Evolutionary conservation across 140 eudicot species (phyloP), one percentile per base, ranked within the genome.

Genomic region (Bidens hawaiensis): DNA sequence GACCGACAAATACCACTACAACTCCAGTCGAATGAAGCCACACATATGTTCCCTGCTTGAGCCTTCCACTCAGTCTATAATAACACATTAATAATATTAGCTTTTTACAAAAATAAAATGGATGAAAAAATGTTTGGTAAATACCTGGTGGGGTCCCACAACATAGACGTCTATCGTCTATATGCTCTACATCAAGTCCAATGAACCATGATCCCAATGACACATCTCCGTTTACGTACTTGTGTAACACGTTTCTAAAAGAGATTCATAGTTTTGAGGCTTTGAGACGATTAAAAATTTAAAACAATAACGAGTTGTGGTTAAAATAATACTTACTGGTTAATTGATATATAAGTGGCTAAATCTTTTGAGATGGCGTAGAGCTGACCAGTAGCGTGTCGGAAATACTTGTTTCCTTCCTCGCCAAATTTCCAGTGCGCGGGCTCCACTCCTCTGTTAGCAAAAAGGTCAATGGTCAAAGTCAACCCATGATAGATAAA

Each of bases 131-230:
- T 47, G 41, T n/a, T 1, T 8, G 62, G 56, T 26, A 27, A 15
- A 26, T 84, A 91, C 98, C 96, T 10, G 98, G 98, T 52, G 96
- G 98, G 7, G 98, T 91, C 65, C 98, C 98, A 48, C 98, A 91
- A 52, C 98, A 91, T 63, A 91, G 68, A 72, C 91, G 71, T 53
- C 98, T 75, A 60, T 91, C 98, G 47, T 91, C 96, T 25, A 91
- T 87, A 52, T 91, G 98, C 77, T 87, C 91, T 22, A 84, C 96
- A 58, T 91, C 98, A 67, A 91, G 79, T 47, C 98, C 98, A 57
- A 91, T 87, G 71, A 91, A 85, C 98, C 98, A 91, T 43, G 98
- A 82, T 50, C 98, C 98, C 60, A 91, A 34, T 0, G 98, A 87
- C 27, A 91, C 98, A 22, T 91, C 98, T 78, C 87, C 98, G n/a